Percentiles rank a stretch among this genome's conserved stretches.
These are phyloP conservation scores for Torulaspora franciscae DNA, from an alignment of 805 yeast species.

Conservation along the genomic window DNA sequence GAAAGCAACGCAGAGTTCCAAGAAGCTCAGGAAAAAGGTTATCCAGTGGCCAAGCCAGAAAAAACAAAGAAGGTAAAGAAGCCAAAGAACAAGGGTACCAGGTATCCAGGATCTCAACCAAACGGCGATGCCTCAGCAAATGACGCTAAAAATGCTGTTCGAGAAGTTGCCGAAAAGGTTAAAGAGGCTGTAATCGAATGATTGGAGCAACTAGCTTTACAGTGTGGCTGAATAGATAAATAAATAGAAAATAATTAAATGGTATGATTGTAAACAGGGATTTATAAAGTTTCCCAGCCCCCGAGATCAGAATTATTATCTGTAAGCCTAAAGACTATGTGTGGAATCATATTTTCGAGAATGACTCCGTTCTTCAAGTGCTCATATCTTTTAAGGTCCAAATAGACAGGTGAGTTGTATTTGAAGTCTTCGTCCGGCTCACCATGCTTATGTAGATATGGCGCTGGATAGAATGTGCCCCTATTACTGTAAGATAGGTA, in stretches of 20 bases:
- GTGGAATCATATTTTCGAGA: slow-evolving; percentile 75
- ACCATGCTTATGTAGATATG: slow-evolving; percentile 82
- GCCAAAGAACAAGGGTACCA: slow-evolving; percentile 83
- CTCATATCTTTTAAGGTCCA: slow-evolving; percentile 59
- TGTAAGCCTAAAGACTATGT: slow-evolving; percentile 69
- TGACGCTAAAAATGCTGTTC: slow-evolving; percentile 27
- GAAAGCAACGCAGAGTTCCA: slow-evolving; percentile 62
- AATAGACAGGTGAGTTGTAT: slow-evolving; percentile 63
- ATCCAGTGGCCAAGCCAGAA: slow-evolving; percentile 66
- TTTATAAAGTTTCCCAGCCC: slow-evolving; percentile 73
- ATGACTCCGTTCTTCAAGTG: slow-evolving; percentile 63
- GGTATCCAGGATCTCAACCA: slow-evolving; percentile 66
- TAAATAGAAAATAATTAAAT: background rate
- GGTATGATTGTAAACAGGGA: background rate
- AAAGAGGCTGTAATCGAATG: slow-evolving; percentile 20
- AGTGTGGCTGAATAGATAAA: slow-evolving; percentile 2
- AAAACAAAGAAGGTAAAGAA: slow-evolving; percentile 65
- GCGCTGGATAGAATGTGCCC: slow-evolving; percentile 82
- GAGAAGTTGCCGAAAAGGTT: slow-evolving; percentile 27
- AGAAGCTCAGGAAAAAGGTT: slow-evolving; percentile 71
- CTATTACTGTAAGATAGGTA: slow-evolving; percentile 55
- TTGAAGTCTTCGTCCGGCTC: slow-evolving; percentile 72
- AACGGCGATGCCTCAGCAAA: slow-evolving; percentile 6
- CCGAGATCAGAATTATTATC: slow-evolving; percentile 82
- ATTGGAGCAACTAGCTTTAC: background rate